Base-by-base conservation (phyloP, 2,329 filamentous ascomycete genomes). In the Botrytis tulipae region DNA sequence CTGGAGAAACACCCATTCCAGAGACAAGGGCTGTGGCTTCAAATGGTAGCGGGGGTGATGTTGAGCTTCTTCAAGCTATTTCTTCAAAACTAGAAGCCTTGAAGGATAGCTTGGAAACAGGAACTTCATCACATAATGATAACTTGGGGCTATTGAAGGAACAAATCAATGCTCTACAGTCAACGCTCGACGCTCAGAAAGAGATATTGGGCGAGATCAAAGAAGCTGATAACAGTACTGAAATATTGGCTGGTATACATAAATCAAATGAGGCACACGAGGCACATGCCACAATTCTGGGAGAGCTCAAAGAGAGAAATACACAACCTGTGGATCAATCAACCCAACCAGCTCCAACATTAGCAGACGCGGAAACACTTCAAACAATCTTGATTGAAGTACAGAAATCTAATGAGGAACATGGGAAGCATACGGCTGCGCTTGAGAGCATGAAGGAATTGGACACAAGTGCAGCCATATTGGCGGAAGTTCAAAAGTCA, bases 231-330 rank as follows among this genome's bases (percentile, higher is more conserved):
- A 67, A 51, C 4, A 73, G 59, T 25, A 63, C 71, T 22, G 78
- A 79, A n/a, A 76, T 80, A 7, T 71, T 79, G 48, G 75, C 78
- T 22, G 78, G 76, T 65, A 74, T 80, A 29, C 73, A 78, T 40
- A 75, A 77, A 71, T 77, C 76, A 7, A 79, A 79, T n/a, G 77
- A 79, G 12, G 77, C 73, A 6, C 78, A 79, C 71, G 72, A 74
- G 16, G 71, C 76, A 16, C 78, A 80, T 75, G 70, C 77, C 32
- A 70, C 74, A 37, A 73, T 68, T 16, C 57, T 78, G 65, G 73
- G 63, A 16, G 75, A 73, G 40, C 60, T 78, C 42, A 78, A 75
- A 66, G 57, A 73, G 44, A 40, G n/a, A 42, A 60, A 32, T 66
- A 22, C 65, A 22, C 35, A 32, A 18, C 8, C 32, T 22, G 62